phyloP scores from a whole-genome alignment of 371 early-diverging fungal genomes.

The Mucor irregularis region DNA sequence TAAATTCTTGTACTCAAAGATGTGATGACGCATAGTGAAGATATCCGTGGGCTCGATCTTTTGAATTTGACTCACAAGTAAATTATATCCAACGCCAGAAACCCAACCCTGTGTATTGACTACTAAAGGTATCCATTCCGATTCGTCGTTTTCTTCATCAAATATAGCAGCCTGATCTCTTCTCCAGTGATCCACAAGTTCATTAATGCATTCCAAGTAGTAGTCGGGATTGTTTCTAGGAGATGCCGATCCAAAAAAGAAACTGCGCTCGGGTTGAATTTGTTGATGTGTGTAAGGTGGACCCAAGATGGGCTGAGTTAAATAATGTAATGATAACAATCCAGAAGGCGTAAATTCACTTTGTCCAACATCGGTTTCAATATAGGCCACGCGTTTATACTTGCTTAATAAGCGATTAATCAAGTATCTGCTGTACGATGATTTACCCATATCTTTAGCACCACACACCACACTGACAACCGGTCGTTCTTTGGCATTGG shows the following conservation, averaged over 20 bases:
- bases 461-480: conserved; percentile 65
- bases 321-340: conserved; percentile 67
- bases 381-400: conserved; percentile 60
- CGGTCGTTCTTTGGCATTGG: conserved; percentile 22
- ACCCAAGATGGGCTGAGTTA: conserved; percentile 67
- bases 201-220: conserved; percentile 61
- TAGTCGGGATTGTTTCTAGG: conserved; percentile 70
- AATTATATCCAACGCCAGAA: conserved; percentile 74
- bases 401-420: conserved; percentile 66
- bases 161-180: conserved; percentile 22
- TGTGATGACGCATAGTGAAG: conserved; percentile 33
- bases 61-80: conserved; percentile 60
- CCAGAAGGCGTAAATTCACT: conserved; percentile 78
- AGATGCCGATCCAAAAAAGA: conserved; percentile 67
- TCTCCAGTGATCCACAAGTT: conserved; percentile 57
- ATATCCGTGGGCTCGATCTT: conserved; percentile 56
- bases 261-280: conserved; percentile 53
- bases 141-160: conserved; percentile 10
- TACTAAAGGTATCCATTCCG: conserved; percentile 62
- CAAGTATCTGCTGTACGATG: conserved; percentile 67
- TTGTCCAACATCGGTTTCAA: conserved; percentile 86
- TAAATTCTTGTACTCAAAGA: conserved; percentile 22
- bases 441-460: conserved; percentile 77
- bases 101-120: conserved; percentile 88
- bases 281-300: conserved; percentile 77